Percentiles rank a stretch among this genome's conserved stretches.
Conservation (phyloP, 2,329 filamentous ascomycete species). For the Colletotrichum liaoningense region DNA sequence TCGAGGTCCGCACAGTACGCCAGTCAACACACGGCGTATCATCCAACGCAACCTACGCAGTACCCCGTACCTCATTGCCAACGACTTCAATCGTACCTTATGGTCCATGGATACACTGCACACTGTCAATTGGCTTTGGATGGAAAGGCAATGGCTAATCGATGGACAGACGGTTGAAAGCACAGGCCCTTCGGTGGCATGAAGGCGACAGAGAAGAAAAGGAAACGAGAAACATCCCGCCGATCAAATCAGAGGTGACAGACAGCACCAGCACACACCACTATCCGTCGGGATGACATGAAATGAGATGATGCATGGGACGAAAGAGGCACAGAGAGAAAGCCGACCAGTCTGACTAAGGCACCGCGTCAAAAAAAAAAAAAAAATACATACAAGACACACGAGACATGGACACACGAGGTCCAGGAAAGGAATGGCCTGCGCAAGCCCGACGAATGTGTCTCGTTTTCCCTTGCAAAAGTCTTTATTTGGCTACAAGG, state of each 20-base stretch:
- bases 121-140: background rate
- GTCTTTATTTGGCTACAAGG: background rate
- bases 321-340: background rate
- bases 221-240: background rate
- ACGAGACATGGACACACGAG: background rate
- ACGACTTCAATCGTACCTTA: no score
- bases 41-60: background rate
- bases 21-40: background rate
- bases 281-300: conserved; percentile 6
- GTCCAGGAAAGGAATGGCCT: background rate
- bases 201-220: background rate
- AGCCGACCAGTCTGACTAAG: conserved; percentile 12
- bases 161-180: background rate
- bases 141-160: background rate
- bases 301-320: conserved; percentile 28
- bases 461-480: background rate
- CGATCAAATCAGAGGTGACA: conserved; percentile 1
- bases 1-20: background rate
- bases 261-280: background rate
- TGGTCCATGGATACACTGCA: no score
- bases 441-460: background rate
- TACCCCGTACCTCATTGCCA: no score
- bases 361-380: background rate
- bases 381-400: background rate
- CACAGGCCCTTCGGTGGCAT: background rate